Percentiles rank a stretch among this genome's conserved stretches.
These are phyloP conservation scores for Striga asiatica DNA, from an alignment of 257 asterid genomes.

Conservation along the genomic window DNA sequence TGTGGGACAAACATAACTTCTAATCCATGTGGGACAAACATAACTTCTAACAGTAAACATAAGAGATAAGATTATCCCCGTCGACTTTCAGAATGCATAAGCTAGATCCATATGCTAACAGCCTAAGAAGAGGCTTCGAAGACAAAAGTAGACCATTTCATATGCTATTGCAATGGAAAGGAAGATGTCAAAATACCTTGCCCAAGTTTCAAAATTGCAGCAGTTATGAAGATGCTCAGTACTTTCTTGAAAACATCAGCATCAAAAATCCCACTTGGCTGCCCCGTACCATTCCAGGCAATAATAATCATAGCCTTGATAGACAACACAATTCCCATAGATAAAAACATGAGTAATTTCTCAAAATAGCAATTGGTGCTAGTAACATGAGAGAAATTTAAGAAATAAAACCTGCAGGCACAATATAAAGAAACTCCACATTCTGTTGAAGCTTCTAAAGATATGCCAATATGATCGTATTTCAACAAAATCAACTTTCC, in stretches of 20 bases:
- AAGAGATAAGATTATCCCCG: neutral
- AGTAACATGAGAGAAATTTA: slow-evolving; percentile 1
- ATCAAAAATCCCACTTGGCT: slow-evolving; percentile 50
- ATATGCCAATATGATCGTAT: slow-evolving; percentile 94
- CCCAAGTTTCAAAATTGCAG: slow-evolving; percentile 91
- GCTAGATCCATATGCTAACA: neutral
- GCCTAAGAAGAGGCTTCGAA: neutral
- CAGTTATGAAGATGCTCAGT: slow-evolving; percentile 87
- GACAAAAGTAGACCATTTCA: slow-evolving; percentile 1
- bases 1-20: no score
- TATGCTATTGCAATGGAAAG: neutral
- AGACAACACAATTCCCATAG: slow-evolving; percentile 18
- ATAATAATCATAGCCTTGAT: slow-evolving; percentile 88
- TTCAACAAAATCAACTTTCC: slow-evolving; percentile 97
- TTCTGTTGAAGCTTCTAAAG: slow-evolving; percentile 92
- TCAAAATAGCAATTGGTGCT: slow-evolving; percentile 4
- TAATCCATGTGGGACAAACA: no score
- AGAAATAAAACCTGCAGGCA: slow-evolving; percentile 70
- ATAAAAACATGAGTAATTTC: slow-evolving; percentile 7
- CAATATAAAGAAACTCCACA: slow-evolving; percentile 99
- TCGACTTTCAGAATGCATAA: neutral
- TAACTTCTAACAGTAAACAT: no score
- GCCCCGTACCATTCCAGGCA: slow-evolving; percentile 90
- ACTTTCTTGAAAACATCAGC: slow-evolving; percentile 72
- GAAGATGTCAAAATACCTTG: slow-evolving; percentile 51